Evolutionary conservation across 306 rosid species (phyloP).

Genomic region (Casuarina glauca): DNA sequence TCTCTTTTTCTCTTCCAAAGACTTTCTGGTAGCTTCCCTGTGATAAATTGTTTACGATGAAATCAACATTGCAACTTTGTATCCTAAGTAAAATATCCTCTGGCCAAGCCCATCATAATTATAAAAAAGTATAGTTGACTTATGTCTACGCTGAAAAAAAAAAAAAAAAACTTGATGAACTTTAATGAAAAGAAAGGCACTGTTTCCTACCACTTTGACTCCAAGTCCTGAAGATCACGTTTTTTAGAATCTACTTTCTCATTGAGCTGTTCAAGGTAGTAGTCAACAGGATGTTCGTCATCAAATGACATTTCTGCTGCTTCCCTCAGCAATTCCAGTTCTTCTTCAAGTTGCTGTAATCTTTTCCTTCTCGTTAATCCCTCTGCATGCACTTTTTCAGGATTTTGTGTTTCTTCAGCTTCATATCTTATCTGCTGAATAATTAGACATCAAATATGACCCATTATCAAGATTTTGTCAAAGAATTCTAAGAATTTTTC

Average conservation of each 20-base stretch:
- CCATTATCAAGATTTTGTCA: not conserved
- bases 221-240: constrained; percentile 46
- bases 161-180: constrained; percentile 7
- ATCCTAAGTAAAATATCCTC: not conserved
- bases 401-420: constrained; percentile 37
- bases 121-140: not conserved
- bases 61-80: constrained; percentile 20
- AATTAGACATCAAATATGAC: constrained; percentile 21
- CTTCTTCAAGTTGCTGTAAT: constrained; percentile 59
- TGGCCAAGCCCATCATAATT: constrained; percentile 10
- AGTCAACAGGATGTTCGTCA: constrained; percentile 55
- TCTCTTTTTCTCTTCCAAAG: constrained; percentile 65
- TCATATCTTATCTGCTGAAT: constrained; percentile 33
- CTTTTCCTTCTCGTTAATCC: constrained; percentile 40
- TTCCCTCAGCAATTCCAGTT: constrained; percentile 54
- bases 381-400: constrained; percentile 43
- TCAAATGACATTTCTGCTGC: constrained; percentile 55
- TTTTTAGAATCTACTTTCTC: constrained; percentile 49
- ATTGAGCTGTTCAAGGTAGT: constrained; percentile 52
- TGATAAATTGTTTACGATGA: constrained; percentile 20
- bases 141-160: constrained; percentile 2
- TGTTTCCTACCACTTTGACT: constrained; percentile 56
- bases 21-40: constrained; percentile 69
- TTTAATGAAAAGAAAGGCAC: constrained; percentile 16
- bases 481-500: not conserved